A percentile compares a stretch with the other conserved stretches of the same genome.
These are phyloP conservation scores for Pseudocercospora fijiensis DNA, from an alignment of 2,329 filamentous ascomycete genomes.

Conservation along the genomic window DNA sequence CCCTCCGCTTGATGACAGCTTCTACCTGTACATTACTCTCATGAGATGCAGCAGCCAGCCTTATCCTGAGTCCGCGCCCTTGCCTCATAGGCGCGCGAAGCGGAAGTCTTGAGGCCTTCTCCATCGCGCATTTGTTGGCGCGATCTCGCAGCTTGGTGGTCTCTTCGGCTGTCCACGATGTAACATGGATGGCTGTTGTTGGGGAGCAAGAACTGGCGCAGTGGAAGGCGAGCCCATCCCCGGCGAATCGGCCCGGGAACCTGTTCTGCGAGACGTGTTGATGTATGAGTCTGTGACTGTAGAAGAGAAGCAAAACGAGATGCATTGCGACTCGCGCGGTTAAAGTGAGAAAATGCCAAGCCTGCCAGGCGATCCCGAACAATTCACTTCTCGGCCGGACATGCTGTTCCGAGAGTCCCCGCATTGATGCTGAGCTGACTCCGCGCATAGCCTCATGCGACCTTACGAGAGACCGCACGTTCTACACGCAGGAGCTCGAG, in stretches of 20 bases:
- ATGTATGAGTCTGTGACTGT: not conserved
- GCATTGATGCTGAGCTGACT: not conserved
- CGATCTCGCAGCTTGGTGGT: too few species aligned
- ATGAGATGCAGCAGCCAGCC: not conserved
- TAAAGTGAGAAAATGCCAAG: not conserved
- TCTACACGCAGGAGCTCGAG: not conserved
- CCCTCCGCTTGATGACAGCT: too few species aligned
- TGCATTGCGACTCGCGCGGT: too few species aligned
- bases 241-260: not conserved
- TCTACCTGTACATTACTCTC: too few species aligned
- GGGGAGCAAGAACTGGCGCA: not conserved
- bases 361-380: not conserved
- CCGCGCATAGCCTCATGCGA: not conserved
- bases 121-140: too few species aligned
- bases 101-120: too few species aligned
- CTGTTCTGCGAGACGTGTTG: not conserved
- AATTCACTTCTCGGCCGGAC: not conserved
- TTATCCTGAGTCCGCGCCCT: not conserved
- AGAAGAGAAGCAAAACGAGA: too few species aligned
- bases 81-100: too few species aligned
- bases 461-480: not conserved
- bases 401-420: not conserved
- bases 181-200: not conserved
- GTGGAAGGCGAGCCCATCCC: not conserved
- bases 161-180: too few species aligned